phyloP scores from a whole-genome alignment of 2,329 filamentous ascomycete species.

The Fusarium guadeloupense region DNA sequence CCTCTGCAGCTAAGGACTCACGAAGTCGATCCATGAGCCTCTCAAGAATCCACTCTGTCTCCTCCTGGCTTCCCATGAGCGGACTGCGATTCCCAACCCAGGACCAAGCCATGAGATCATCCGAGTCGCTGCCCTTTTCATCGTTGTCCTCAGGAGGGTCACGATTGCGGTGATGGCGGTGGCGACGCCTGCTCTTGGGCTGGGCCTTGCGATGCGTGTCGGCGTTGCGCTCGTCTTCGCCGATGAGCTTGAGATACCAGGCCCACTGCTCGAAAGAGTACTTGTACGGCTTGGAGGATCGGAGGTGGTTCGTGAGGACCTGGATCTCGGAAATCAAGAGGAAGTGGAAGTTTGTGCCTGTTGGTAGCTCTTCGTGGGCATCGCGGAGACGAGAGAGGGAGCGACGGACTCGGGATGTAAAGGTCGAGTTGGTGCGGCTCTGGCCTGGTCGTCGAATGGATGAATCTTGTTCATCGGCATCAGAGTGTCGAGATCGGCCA shows the following conservation, averaged over 20 bases:
- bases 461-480: not conserved
- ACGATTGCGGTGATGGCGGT: not conserved
- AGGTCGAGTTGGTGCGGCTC: constrained; percentile 28
- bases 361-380: constrained; percentile 52
- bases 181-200: constrained; percentile 39
- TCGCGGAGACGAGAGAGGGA: constrained; percentile 49
- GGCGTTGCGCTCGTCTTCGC: constrained; percentile 66
- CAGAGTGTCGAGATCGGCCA: constrained; percentile 10
- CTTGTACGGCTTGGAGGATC: constrained; percentile 65
- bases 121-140: constrained; percentile 29
- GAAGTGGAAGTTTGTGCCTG: constrained; percentile 63
- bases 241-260: constrained; percentile 82
- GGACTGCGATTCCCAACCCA: constrained; percentile 77
- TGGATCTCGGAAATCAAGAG: constrained; percentile 79
- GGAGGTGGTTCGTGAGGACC: constrained; percentile 67
- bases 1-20: constrained; percentile 43
- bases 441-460: constrained; percentile 31
- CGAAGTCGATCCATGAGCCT: constrained; percentile 65
- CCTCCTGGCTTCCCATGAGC: constrained; percentile 72
- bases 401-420: constrained; percentile 49
- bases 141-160: not conserved
- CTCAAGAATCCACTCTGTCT: constrained; percentile 79
- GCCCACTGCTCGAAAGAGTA: constrained; percentile 90
- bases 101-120: constrained; percentile 63
- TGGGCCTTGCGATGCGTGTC: constrained; percentile 58